Base-by-base conservation (phyloP, 768 basidiomycete species). In the Scleroderma bovista region DNA sequence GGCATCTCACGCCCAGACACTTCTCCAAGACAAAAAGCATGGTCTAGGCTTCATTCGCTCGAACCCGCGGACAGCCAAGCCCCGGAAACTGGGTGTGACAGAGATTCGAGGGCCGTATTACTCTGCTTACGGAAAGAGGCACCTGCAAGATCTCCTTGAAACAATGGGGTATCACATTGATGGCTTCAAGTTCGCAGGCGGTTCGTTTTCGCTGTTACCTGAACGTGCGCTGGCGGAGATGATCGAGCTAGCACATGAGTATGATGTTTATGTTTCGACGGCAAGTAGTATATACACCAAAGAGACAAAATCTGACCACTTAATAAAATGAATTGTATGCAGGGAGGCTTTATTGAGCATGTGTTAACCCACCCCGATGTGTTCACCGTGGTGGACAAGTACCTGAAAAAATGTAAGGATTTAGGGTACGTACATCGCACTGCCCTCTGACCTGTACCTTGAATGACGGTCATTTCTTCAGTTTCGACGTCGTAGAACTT, bases 41-140 rank as follows among this genome's bases (percentile, higher is more conserved):
- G 43, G 19, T 16, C 17, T 42, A 3, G 41, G 41, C 19, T 42
- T 42, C 23, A 22, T 42, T 16, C 41, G 41, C n/a, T 65, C 55
- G 13, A 61, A 41, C 24, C 68, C 62, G 13, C 72, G 61, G 47
- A 52, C 65, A 23, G 38, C 52, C 3, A 75, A 75, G 52, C 64
- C 68, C 8, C 69, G 72, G 23, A 55, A 56, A 26, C 61, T 60
- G n/a, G 69, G 74, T 6, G 50, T 73, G 24, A 72, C 73, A 3
- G 72, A 76, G 56, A 76, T 75, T 44, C 66, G 74, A 13, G 72
- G 74, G 11, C 72, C 73, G 1, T 76, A 74, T 52, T 74, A 74
- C 48, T 58, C 67, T n/a, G 67, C 69, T 0, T 72, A 73, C 22
- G 71, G 71, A 12, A 60, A 65, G 48, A 70, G 69, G 2, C 72